Evolutionary conservation across 371 early-diverging fungal species (phyloP).

Genomic region (Rhizopus delemar): DNA sequence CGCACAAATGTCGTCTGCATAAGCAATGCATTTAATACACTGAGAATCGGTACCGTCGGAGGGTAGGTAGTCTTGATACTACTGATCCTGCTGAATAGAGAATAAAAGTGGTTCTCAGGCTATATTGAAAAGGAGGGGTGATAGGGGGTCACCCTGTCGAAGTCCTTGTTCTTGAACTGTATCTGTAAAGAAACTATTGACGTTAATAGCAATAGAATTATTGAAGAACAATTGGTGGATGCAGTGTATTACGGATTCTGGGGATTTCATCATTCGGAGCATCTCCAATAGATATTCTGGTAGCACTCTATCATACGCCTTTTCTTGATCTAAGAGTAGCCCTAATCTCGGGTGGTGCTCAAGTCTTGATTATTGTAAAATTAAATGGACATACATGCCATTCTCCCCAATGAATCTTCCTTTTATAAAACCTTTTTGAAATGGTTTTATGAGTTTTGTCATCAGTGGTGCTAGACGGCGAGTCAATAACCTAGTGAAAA

Average conservation of each 20-base stretch:
- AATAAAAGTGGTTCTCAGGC: constrained; percentile 15
- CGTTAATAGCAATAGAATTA: constrained; percentile 1
- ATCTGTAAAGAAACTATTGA: constrained; percentile 11
- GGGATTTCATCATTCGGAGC: constrained; percentile 11
- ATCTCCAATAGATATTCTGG: constrained; percentile 13
- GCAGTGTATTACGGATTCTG: background rate
- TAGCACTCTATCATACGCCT: constrained; percentile 26
- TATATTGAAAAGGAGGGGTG: constrained; percentile 20
- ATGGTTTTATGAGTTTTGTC: background rate
- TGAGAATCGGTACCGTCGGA: background rate
- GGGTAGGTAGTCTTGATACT: background rate
- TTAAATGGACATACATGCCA: background rate
- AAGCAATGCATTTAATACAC: background rate
- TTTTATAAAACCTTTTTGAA: constrained; percentile 13
- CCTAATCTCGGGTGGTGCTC: background rate
- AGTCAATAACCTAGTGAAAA: constrained; percentile 4
- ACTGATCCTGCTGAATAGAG: no score
- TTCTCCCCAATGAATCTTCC: constrained; percentile 14
- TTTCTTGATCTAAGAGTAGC: constrained; percentile 27
- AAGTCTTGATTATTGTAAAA: constrained; percentile 10
- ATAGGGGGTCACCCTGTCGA: constrained; percentile 16
- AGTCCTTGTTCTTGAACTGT: constrained; percentile 13
- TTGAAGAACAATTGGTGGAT: constrained; percentile 9
- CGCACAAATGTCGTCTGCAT: constrained; percentile 6
- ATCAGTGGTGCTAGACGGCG: background rate